Evolutionary conservation across 2,329 filamentous ascomycete species (phyloP).

Genomic region (Colletotrichum sp.): DNA sequence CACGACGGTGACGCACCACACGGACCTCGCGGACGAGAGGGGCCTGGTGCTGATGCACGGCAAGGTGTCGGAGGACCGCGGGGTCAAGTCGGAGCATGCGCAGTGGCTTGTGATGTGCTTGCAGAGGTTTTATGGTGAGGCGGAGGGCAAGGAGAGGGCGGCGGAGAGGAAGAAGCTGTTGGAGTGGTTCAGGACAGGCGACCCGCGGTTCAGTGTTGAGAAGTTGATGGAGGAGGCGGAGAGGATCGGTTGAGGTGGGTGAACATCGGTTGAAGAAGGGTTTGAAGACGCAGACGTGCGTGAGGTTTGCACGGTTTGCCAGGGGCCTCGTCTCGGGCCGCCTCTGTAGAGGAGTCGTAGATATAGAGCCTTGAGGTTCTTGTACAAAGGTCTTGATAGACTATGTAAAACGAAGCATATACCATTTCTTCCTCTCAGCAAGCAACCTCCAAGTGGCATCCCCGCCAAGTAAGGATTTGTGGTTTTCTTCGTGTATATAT

Average conservation of each 20-base stretch:
- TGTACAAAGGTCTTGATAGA: neutral
- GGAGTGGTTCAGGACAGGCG: conserved; percentile 82
- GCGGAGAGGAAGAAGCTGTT: conserved; percentile 73
- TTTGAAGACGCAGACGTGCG: too few species aligned
- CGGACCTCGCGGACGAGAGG: conserved; percentile 76
- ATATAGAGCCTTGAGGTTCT: neutral
- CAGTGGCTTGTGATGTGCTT: conserved; percentile 90
- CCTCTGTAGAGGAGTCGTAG: neutral
- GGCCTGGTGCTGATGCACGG: conserved; percentile 89
- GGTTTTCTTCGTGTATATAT: neutral
- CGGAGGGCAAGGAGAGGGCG: conserved; percentile 60
- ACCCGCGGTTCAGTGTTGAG: conserved; percentile 81
- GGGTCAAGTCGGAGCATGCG: conserved; percentile 81
- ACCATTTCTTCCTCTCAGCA: neutral
- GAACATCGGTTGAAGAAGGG: neutral
- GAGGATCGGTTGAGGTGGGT: conserved; percentile 60
- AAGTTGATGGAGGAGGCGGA: conserved; percentile 88
- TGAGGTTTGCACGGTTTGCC: neutral
- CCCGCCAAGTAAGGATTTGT: neutral
- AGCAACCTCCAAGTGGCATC: neutral
- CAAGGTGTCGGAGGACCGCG: conserved; percentile 77
- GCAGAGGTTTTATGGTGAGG: conserved; percentile 88
- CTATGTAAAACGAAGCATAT: conserved; percentile 11
- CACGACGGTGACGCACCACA: conserved; percentile 91
- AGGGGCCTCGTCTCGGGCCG: neutral